Percentiles rank a stretch among this genome's conserved stretches.
Evolutionary conservation across 1,139 yeast genomes (phyloP).

Genomic region (Pneumocystis carinii): DNA sequence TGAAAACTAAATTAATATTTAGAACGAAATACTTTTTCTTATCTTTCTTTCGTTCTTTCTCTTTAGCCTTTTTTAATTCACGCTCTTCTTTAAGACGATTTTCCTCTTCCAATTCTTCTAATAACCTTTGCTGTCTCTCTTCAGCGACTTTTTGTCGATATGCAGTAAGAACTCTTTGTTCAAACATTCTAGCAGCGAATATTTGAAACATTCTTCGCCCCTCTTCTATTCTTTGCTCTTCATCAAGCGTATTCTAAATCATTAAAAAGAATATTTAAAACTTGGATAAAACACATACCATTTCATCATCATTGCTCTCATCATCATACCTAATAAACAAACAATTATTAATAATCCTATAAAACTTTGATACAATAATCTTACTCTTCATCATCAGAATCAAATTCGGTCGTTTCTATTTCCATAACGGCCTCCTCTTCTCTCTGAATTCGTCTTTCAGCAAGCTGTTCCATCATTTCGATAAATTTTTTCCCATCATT

Average conservation of each 20-base stretch:
- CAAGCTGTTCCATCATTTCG: constrained; percentile 61
- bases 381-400: constrained; percentile 25
- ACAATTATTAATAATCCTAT: constrained; percentile 14
- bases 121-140: constrained; percentile 54
- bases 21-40: constrained; percentile 36
- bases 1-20: neutral
- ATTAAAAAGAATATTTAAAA: neutral
- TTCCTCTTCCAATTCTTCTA: constrained; percentile 70
- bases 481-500: constrained; percentile 64
- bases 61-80: constrained; percentile 55
- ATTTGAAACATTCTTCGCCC: constrained; percentile 62
- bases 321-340: constrained; percentile 22
- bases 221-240: constrained; percentile 57
- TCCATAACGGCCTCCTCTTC: constrained; percentile 29
- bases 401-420: constrained; percentile 25
- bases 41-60: constrained; percentile 64
- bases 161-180: constrained; percentile 53
- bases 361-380: constrained; percentile 19
- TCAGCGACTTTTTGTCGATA: constrained; percentile 61
- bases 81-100: constrained; percentile 52
- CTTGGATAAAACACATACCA: constrained; percentile 18
- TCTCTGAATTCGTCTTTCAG: constrained; percentile 41
- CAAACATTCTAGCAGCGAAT: constrained; percentile 60
- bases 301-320: constrained; percentile 27
- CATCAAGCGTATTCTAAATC: constrained; percentile 31